Evolutionary conservation across 2,329 filamentous ascomycete species (phyloP).

Genomic region (Phaeosphaeria sp.): DNA sequence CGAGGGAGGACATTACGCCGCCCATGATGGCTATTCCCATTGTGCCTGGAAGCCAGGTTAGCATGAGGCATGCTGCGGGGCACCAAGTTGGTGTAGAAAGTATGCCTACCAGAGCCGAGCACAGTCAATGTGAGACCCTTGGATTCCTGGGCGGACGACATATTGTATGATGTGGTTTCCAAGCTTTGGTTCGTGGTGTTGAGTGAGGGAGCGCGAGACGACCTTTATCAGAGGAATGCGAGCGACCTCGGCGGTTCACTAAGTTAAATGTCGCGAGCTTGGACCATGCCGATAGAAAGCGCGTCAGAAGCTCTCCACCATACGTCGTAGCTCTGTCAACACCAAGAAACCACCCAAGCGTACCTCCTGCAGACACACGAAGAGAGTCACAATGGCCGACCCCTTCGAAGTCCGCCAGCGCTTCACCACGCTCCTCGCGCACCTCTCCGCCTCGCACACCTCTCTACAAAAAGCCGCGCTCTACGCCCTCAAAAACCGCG

Average conservation of each 20-base stretch:
- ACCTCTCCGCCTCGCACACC: slow-evolving; percentile 87
- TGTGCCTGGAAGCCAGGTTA: slow-evolving; percentile 63
- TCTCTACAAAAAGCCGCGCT: slow-evolving; percentile 91
- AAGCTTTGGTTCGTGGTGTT: slow-evolving; percentile 5
- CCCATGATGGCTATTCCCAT: slow-evolving; percentile 86
- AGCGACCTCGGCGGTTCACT: slow-evolving; percentile 20
- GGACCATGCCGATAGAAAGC: slow-evolving; percentile 31
- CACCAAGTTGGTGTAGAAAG: not conserved
- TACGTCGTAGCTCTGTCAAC: not conserved
- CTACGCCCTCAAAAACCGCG: slow-evolving; percentile 91
- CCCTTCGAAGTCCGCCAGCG: slow-evolving; percentile 98
- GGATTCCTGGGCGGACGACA: slow-evolving; percentile 40
- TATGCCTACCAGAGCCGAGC: slow-evolving; percentile 76
- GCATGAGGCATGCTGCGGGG: slow-evolving; percentile 7
- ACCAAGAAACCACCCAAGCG: not conserved
- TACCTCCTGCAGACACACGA: not conserved
- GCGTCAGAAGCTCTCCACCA: slow-evolving; percentile 6
- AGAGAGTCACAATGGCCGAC: slow-evolving; percentile 63
- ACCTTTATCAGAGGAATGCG: slow-evolving; percentile 8
- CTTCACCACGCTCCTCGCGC: slow-evolving; percentile 88
- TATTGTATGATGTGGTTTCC: slow-evolving; percentile 17
- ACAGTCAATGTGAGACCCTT: slow-evolving; percentile 74
- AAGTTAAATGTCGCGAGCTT: slow-evolving; percentile 12
- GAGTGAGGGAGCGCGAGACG: slow-evolving; percentile 9
- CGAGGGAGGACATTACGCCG: slow-evolving; percentile 77